Conservation (phyloP, 768 basidiomycete genomes). For the Naganishia onofrii region DNA sequence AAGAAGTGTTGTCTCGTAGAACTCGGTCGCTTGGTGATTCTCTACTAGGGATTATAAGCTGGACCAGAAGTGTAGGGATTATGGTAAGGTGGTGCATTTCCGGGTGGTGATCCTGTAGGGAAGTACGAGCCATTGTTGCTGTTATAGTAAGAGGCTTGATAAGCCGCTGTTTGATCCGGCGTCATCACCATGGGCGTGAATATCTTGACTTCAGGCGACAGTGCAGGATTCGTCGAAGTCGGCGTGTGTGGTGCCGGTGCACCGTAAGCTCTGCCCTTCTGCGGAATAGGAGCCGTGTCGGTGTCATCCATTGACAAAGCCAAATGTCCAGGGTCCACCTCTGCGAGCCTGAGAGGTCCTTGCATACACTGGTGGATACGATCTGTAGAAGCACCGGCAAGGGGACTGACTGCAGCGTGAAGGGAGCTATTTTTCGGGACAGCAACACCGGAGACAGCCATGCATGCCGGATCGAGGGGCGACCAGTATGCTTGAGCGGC, state of each 20-base stretch:
- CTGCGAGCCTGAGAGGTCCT: slow-evolving; percentile 10
- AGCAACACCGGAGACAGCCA: slow-evolving; percentile 25
- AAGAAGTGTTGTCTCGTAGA: too few relatives aligned
- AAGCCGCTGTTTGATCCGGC: slow-evolving; percentile 7
- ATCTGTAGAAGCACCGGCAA: slow-evolving; percentile 10
- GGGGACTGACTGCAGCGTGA: not conserved
- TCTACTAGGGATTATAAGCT: too few relatives aligned
- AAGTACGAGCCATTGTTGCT: slow-evolving; percentile 18
- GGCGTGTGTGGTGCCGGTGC: not conserved
- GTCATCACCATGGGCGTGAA: slow-evolving; percentile 12
- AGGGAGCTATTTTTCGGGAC: slow-evolving; percentile 21
- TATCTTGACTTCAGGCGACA: slow-evolving; percentile 14
- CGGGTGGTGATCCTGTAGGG: not conserved
- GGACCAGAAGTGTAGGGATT: not conserved
- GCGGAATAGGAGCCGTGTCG: slow-evolving; percentile 2
- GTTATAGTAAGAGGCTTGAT: slow-evolving; percentile 1
- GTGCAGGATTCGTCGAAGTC: not conserved
- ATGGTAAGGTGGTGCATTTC: not conserved
- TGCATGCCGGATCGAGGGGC: slow-evolving; percentile 18
- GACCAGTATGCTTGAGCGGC: slow-evolving; percentile 21
- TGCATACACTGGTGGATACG: slow-evolving; percentile 6
- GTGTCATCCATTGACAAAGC: slow-evolving; percentile 14
- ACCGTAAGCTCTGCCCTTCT: slow-evolving; percentile 8
- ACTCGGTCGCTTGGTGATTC: too few relatives aligned
- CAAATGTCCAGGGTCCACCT: slow-evolving; percentile 17